These are phyloP conservation scores for Anaeromyces robustus DNA, from an alignment of 192 early-diverging fungal species.

Conservation along the genomic window DNA sequence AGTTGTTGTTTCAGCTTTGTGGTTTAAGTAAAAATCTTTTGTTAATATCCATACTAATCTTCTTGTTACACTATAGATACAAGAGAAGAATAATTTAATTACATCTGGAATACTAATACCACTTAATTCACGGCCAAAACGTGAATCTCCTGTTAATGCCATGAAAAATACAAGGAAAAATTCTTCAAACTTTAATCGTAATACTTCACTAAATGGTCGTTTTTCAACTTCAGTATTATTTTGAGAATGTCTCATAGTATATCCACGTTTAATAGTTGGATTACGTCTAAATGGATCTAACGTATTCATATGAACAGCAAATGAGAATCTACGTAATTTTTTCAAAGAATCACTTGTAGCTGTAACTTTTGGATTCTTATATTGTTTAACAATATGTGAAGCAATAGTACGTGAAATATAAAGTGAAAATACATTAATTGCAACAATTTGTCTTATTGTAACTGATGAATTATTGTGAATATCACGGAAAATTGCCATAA, in stretches of 20 bases:
- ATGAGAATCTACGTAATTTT: neutral
- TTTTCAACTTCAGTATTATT: neutral
- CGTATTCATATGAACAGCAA: neutral
- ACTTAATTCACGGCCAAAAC: slow-evolving; percentile 18
- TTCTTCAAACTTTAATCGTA: slow-evolving; percentile 6
- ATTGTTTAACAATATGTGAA: neutral
- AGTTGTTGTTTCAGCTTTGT: neutral
- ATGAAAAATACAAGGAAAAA: slow-evolving; percentile 9
- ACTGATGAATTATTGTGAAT: neutral
- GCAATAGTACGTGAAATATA: neutral
- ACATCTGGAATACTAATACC: neutral
- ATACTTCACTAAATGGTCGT: neutral
- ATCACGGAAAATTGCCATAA: neutral
- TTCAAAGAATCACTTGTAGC: neutral
- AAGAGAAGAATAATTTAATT: slow-evolving; percentile 1
- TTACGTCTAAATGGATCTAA: neutral
- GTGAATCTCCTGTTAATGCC: slow-evolving; percentile 16
- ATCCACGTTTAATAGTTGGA: neutral
- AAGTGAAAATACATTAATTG: neutral
- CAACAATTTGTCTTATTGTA: neutral
- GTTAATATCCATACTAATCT: slow-evolving; percentile 1
- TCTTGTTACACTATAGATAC: slow-evolving; percentile 2
- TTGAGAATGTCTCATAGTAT: neutral
- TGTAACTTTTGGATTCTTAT: neutral
- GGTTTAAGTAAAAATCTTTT: slow-evolving; percentile 1